Conservation (phyloP, 2,329 filamentous ascomycete genomes). For the Cladosporium sp. region DNA sequence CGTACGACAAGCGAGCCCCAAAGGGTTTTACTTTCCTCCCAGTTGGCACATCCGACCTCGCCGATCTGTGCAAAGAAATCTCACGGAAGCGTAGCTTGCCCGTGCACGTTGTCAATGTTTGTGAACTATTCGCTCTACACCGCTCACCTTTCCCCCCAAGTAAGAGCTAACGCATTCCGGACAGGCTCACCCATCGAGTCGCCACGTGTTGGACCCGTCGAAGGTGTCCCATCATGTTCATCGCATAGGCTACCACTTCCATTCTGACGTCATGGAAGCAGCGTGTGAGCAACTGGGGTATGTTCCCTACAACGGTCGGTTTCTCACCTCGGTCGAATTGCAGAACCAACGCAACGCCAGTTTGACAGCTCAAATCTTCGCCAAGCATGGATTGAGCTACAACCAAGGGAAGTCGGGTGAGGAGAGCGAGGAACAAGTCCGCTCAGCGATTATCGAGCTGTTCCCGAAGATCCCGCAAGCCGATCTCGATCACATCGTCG, state of each 20-base stretch:
- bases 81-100: conserved; percentile 52
- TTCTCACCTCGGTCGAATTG: conserved; percentile 26
- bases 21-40: conserved; percentile 58
- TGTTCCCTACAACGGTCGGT: conserved; percentile 25
- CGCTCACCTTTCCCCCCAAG: background rate
- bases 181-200: conserved; percentile 22
- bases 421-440: conserved; percentile 45
- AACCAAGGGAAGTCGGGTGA: conserved; percentile 1
- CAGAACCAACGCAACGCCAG: conserved; percentile 20
- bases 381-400: conserved; percentile 32
- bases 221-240: conserved; percentile 56
- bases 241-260: conserved; percentile 61
- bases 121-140: conserved; percentile 24
- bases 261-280: conserved; percentile 54
- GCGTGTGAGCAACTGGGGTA: conserved; percentile 51
- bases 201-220: conserved; percentile 18
- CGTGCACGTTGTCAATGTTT: conserved; percentile 58
- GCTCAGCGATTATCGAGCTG: conserved; percentile 56
- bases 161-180: background rate
- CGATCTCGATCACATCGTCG: conserved; percentile 55
- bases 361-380: conserved; percentile 32
- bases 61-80: conserved; percentile 56
- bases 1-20: conserved; percentile 52
- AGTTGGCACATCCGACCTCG: conserved; percentile 56
- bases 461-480: conserved; percentile 60